Conservation (phyloP, 768 basidiomycete genomes). For the Boletus rex-veris region DNA sequence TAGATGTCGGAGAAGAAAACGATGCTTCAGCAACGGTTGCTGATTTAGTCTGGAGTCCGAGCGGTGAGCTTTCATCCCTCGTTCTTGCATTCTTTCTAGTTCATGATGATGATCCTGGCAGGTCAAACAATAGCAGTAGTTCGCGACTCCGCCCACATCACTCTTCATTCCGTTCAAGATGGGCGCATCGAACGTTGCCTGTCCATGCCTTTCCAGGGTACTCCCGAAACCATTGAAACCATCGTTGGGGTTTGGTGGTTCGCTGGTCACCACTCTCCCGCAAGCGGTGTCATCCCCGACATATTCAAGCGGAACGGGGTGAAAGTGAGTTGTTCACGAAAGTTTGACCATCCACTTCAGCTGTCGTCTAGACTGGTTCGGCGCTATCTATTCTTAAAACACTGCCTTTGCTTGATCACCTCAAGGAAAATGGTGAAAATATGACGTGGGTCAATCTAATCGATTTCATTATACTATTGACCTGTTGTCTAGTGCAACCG, state of each 20-base stretch:
- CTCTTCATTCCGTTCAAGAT: slow-evolving; percentile 76
- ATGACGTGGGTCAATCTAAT: slow-evolving; percentile 49
- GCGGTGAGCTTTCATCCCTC: slow-evolving; percentile 45
- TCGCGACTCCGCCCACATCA: slow-evolving; percentile 64
- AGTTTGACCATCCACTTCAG: background rate
- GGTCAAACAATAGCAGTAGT: slow-evolving; percentile 70
- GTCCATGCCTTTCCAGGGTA: slow-evolving; percentile 29
- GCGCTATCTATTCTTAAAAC: slow-evolving; percentile 66
- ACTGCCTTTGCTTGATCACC: slow-evolving; percentile 67
- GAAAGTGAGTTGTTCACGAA: slow-evolving; percentile 45
- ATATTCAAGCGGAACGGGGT: slow-evolving; percentile 66
- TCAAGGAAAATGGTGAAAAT: slow-evolving; percentile 64
- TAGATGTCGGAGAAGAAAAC: slow-evolving; percentile 53
- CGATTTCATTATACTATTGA: slow-evolving; percentile 10
- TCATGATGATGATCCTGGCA: slow-evolving; percentile 24
- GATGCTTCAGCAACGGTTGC: slow-evolving; percentile 47
- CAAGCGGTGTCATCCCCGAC: slow-evolving; percentile 56
- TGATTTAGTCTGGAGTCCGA: slow-evolving; percentile 77
- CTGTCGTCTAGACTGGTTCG: slow-evolving; percentile 61
- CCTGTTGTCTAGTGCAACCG: slow-evolving; percentile 54
- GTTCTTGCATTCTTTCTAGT: background rate
- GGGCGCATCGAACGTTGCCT: slow-evolving; percentile 55
- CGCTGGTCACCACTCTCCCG: slow-evolving; percentile 40
- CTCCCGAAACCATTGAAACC: slow-evolving; percentile 17
- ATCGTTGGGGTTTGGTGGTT: slow-evolving; percentile 76